Evolutionary conservation across 2,329 filamentous ascomycete species (phyloP).

Genomic region (Hymenoscyphus linearis): DNA sequence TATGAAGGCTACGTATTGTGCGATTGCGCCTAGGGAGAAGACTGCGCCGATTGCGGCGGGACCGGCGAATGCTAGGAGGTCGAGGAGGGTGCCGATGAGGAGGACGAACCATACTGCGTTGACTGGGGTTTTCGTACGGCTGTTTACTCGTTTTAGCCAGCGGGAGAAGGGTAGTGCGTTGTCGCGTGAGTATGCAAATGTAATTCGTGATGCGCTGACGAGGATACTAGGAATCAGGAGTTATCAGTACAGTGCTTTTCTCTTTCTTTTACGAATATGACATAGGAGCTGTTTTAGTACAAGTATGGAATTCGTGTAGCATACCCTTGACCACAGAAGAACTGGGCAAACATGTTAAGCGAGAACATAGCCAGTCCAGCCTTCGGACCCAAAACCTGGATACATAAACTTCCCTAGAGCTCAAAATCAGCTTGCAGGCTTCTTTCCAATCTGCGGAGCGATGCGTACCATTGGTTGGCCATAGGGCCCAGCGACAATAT

Average conservation of each 20-base stretch:
- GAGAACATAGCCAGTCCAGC: slow-evolving; percentile 57
- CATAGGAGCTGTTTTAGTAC: too few relatives aligned
- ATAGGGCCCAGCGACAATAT: slow-evolving; percentile 53
- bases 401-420: slow-evolving; percentile 47
- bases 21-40: slow-evolving; percentile 66
- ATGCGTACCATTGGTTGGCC: slow-evolving; percentile 57
- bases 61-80: slow-evolving; percentile 62
- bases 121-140: slow-evolving; percentile 57
- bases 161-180: slow-evolving; percentile 60
- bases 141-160: slow-evolving; percentile 56
- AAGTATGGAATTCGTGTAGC: too few relatives aligned
- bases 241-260: not conserved
- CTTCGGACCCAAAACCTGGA: slow-evolving; percentile 58
- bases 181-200: slow-evolving; percentile 68
- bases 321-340: slow-evolving; percentile 66
- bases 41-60: slow-evolving; percentile 58
- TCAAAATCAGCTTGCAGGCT: not conserved
- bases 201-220: slow-evolving; percentile 60
- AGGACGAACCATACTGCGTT: slow-evolving; percentile 67
- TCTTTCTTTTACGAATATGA: too few relatives aligned
- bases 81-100: slow-evolving; percentile 51
- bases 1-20: slow-evolving; percentile 57
- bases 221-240: slow-evolving; percentile 38
- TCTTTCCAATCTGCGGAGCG: not conserved
- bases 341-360: slow-evolving; percentile 63